These are phyloP conservation scores for Cladophialophora psammophila DNA, from an alignment of 2,329 filamentous ascomycete species.

Conservation along the genomic window DNA sequence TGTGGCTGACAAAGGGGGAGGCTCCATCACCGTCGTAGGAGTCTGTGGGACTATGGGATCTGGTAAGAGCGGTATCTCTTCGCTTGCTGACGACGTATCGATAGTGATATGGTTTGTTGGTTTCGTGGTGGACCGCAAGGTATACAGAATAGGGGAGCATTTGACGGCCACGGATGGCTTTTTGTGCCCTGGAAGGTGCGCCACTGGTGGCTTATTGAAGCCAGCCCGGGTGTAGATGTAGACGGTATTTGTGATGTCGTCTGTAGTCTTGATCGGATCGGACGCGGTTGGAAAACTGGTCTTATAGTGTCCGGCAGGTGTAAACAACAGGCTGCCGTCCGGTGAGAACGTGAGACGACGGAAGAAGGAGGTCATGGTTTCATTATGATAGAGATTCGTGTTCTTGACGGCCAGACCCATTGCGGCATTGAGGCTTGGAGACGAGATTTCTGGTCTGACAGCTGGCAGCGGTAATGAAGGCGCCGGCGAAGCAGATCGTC, in stretches of 20 bases:
- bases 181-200: slow-evolving; percentile 94
- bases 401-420: slow-evolving; percentile 74
- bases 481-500: slow-evolving; percentile 89
- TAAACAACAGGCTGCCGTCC: slow-evolving; percentile 91
- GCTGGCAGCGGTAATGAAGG: slow-evolving; percentile 93
- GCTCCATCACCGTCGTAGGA: slow-evolving; percentile 78
- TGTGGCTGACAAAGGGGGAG: slow-evolving; percentile 67
- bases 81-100: slow-evolving; percentile 82
- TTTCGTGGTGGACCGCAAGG: slow-evolving; percentile 71
- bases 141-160: slow-evolving; percentile 91
- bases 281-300: slow-evolving; percentile 72
- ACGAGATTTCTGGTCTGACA: slow-evolving; percentile 92
- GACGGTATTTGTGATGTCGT: slow-evolving; percentile 94
- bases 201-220: slow-evolving; percentile 94
- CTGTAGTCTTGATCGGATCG: slow-evolving; percentile 73
- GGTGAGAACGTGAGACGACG: slow-evolving; percentile 91
- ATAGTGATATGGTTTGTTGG: slow-evolving; percentile 89
- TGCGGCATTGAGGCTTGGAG: slow-evolving; percentile 68
- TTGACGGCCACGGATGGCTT: slow-evolving; percentile 96
- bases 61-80: slow-evolving; percentile 84
- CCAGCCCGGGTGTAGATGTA: slow-evolving; percentile 97
- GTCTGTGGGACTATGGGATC: slow-evolving; percentile 72
- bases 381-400: slow-evolving; percentile 91
- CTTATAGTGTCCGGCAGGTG: slow-evolving; percentile 94
- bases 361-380: slow-evolving; percentile 97